These are phyloP conservation scores for Oryza australiensis DNA, from an alignment of 176 grass and related monocot genomes.

Conservation along the genomic window DNA sequence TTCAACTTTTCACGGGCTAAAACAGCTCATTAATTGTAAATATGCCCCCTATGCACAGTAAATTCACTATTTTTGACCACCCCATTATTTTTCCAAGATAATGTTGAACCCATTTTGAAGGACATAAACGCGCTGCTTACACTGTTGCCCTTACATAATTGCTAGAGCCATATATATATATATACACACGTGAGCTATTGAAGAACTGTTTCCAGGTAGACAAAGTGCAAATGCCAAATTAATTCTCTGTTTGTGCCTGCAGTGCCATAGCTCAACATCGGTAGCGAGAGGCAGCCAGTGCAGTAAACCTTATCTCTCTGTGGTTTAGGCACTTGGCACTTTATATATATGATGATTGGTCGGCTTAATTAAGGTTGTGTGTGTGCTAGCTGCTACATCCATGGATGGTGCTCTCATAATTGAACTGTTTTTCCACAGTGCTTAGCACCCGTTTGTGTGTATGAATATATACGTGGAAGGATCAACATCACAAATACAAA, in stretches of 20 bases:
- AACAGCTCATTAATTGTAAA: no score
- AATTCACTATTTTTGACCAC: no score
- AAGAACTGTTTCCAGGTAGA: slow-evolving; percentile 23
- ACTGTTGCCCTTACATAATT: neutral
- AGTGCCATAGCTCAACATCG: slow-evolving; percentile 29
- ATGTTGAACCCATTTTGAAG: neutral
- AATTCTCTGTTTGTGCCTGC: neutral
- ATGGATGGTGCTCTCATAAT: slow-evolving; percentile 20
- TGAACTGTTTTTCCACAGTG: slow-evolving; percentile 38
- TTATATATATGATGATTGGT: slow-evolving; percentile 21
- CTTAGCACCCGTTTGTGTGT: neutral
- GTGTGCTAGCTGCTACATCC: neutral
- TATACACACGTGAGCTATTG: neutral
- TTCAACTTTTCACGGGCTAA: no score
- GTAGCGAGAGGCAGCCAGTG: slow-evolving; percentile 29
- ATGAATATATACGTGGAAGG: slow-evolving; percentile 8
- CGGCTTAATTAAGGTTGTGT: slow-evolving; percentile 10
- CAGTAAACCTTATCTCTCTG: slow-evolving; percentile 29
- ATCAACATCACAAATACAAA: slow-evolving; percentile 11
- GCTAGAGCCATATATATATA: neutral
- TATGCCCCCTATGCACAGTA: neutral
- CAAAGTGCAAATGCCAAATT: neutral
- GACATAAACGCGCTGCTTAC: slow-evolving; percentile 7
- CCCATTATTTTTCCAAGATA: neutral
- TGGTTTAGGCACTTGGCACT: neutral